Evolutionary conservation across 108 stramenopile species (phyloP).

Genomic region (Pseudonitzschia multistriata): DNA sequence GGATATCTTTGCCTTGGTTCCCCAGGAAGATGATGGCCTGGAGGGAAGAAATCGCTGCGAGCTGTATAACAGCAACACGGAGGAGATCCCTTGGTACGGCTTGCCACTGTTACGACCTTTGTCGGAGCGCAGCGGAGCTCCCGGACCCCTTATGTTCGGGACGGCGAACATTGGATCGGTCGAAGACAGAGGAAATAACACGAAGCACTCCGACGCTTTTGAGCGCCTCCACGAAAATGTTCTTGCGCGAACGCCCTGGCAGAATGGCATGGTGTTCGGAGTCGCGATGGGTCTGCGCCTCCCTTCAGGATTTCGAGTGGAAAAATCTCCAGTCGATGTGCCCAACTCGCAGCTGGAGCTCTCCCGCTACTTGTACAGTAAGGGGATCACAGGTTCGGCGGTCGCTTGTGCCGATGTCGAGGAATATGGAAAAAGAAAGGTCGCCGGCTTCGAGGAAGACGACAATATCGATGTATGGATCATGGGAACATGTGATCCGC

Average conservation of each 20-base stretch:
- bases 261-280: constrained; percentile 34
- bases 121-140: constrained; percentile 46
- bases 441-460: neutral
- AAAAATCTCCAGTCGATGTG: constrained; percentile 22
- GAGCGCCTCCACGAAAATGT: constrained; percentile 33
- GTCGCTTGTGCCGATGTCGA: neutral
- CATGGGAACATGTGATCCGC: constrained; percentile 47
- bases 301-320: constrained; percentile 42
- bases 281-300: constrained; percentile 40
- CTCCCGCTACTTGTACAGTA: constrained; percentile 23
- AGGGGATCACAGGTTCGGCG: constrained; percentile 46
- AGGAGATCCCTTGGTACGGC: constrained; percentile 27
- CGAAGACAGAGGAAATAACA: neutral
- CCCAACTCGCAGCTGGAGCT: neutral
- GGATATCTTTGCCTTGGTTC: constrained; percentile 40
- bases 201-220: constrained; percentile 2
- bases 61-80: neutral
- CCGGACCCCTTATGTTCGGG: constrained; percentile 44
- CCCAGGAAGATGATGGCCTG: constrained; percentile 12
- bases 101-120: constrained; percentile 37
- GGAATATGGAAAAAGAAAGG: neutral
- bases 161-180: neutral
- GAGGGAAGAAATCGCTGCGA: neutral
- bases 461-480: constrained; percentile 31
- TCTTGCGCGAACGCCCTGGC: constrained; percentile 32